Evolutionary conservation across 257 asterid species (phyloP).

Genomic region (Fraxinus pennsylvanica): DNA sequence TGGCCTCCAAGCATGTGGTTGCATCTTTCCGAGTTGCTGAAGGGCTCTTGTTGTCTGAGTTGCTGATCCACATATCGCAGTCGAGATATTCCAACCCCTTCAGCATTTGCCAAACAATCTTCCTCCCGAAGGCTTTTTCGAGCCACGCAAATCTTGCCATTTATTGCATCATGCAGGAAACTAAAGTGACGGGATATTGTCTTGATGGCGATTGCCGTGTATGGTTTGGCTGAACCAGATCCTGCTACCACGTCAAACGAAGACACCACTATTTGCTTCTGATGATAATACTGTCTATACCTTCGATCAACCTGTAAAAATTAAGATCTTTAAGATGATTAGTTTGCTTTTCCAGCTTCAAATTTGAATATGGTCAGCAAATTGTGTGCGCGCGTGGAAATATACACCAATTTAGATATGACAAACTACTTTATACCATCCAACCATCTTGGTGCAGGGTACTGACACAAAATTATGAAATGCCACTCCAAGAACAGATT

Average conservation of each 20-base stretch:
- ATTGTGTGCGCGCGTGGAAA: no score
- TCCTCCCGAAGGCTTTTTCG: constrained; percentile 72
- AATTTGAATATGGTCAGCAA: not conserved
- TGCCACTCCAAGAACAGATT: no score
- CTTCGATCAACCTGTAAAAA: constrained; percentile 71
- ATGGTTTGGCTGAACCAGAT: constrained; percentile 70
- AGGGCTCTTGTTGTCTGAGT: constrained; percentile 75
- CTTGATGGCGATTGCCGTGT: constrained; percentile 80
- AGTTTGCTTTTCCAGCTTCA: not conserved
- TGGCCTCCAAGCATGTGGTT: constrained; percentile 89
- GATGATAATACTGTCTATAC: constrained; percentile 83
- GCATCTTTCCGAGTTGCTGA: constrained; percentile 88
- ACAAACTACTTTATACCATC: no score
- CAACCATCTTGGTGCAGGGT: no score
- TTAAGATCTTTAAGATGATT: constrained; percentile 4
- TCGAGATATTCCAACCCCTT: constrained; percentile 69
- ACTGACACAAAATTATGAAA: no score
- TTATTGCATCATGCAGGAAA: constrained; percentile 72
- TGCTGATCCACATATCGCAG: constrained; percentile 76
- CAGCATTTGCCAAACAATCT: constrained; percentile 49
- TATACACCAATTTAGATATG: no score
- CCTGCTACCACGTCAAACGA: constrained; percentile 78
- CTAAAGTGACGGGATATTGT: constrained; percentile 89
- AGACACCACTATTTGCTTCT: constrained; percentile 77
- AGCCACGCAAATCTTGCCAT: constrained; percentile 55